Base-by-base conservation (phyloP, 2,329 filamentous ascomycete genomes). In the Pyrenophora seminiperda region DNA sequence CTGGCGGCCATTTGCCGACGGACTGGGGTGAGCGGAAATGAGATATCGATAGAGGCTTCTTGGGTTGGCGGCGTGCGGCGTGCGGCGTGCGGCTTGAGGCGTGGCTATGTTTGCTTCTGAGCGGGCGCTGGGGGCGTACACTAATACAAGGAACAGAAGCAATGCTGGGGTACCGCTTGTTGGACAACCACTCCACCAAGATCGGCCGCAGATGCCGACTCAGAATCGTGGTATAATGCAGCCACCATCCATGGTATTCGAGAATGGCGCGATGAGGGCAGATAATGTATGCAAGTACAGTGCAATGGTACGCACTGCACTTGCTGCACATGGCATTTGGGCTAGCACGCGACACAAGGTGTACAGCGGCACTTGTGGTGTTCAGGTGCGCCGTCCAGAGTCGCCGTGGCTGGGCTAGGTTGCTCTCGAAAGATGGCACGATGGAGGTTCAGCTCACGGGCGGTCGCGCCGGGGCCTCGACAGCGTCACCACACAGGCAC, bases 11-110 rank as follows among this genome's bases (percentile, higher is more conserved):
- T 27, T 27, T 27, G 24, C 24, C 24, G 24, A 10, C 24, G 10
- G 24, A 10, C 24, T 27, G 24, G 24, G 24, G 24, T 10, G 9
- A 9, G 24, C 24, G 42, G 33, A 37, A 22, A 22, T 27, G 30
- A 20, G 33, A 36, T 41, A 52, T 42, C 48, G 39, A 48, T 52
- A 54, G 34, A 46, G 27, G 41, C 27, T 48, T 41, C 27, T 31
- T 33, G 43, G 41, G 30, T 42, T 42, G 30, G 24, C 34, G 31
- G 29, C 41, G 29, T 38, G 36, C 44, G n/a, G 47, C 24, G 27
- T n/a, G n/a, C n/a, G n/a, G n/a, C n/a, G n/a, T n/a, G n/a, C n/a
- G n/a, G n/a, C n/a, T n/a, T n/a, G n/a, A n/a, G n/a, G n/a, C n/a
- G n/a, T n/a, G 14, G 18, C 24, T 15, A 22, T 40, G 48, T 42